A percentile compares a stretch with the other conserved stretches of the same genome.
Evolutionary conservation across 371 early-diverging fungal species (phyloP).

Genomic region (Entomophthora muscae): DNA sequence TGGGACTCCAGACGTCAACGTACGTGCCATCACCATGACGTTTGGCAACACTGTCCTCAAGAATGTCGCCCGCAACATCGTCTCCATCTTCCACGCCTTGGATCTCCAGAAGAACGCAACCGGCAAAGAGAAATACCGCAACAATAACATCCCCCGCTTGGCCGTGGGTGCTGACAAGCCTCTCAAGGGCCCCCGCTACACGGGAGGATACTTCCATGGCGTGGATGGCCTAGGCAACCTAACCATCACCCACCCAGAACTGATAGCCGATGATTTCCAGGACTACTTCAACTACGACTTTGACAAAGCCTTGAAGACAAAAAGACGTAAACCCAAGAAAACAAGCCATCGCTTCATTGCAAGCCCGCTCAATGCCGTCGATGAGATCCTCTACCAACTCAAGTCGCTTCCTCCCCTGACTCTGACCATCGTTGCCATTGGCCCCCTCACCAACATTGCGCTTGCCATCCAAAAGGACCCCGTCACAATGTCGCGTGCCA

Average conservation of each 20-base stretch:
- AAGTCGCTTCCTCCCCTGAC: slow-evolving; percentile 22
- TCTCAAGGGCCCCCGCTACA: slow-evolving; percentile 15
- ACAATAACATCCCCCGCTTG: slow-evolving; percentile 6
- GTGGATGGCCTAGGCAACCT: slow-evolving; percentile 26
- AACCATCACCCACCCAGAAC: slow-evolving; percentile 18
- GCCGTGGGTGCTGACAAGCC: slow-evolving; percentile 19
- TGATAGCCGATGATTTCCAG: slow-evolving; percentile 21
- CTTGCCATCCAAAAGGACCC: too few species aligned
- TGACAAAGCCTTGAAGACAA: too few species aligned
- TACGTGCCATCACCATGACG: slow-evolving; percentile 24
- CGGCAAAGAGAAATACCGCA: neutral
- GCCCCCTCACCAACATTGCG: too few species aligned
- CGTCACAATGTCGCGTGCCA: slow-evolving; percentile 24
- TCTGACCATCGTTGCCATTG: slow-evolving; percentile 26
- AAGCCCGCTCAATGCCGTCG: slow-evolving; percentile 17
- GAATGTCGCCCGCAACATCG: slow-evolving; percentile 18
- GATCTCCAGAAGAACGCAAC: slow-evolving; percentile 6
- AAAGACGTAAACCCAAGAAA: too few species aligned
- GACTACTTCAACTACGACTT: slow-evolving; percentile 8
- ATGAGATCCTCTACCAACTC: slow-evolving; percentile 26
- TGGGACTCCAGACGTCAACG: slow-evolving; percentile 22
- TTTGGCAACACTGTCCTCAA: slow-evolving; percentile 26
- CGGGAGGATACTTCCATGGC: too few species aligned
- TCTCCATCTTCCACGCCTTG: slow-evolving; percentile 10
- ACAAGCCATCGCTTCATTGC: slow-evolving; percentile 9